A percentile compares a stretch with the other conserved stretches of the same genome.
Conservation (phyloP, 768 basidiomycete species). For the Suillus luteus region DNA sequence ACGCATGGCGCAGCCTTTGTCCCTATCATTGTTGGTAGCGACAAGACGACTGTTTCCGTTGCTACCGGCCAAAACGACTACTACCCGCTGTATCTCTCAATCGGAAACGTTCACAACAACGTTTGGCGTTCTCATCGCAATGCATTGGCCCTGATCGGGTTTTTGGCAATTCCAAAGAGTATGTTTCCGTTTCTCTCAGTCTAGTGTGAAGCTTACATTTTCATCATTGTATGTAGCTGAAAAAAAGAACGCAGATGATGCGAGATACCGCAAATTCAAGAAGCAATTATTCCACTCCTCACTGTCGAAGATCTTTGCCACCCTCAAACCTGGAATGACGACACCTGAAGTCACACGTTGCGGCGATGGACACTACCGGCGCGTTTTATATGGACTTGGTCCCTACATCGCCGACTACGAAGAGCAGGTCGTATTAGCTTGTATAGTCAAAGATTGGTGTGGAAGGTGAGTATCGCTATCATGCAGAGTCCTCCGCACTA, state of each 20-base stretch:
- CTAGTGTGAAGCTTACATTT: not conserved
- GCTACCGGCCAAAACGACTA: slow-evolving; percentile 28
- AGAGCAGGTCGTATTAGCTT: slow-evolving; percentile 36
- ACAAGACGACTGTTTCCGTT: slow-evolving; percentile 32
- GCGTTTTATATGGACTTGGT: slow-evolving; percentile 36
- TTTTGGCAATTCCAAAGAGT: slow-evolving; percentile 34
- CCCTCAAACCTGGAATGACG: slow-evolving; percentile 20
- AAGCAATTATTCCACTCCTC: slow-evolving; percentile 26
- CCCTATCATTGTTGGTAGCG: slow-evolving; percentile 5
- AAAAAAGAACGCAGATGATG: slow-evolving; percentile 12
- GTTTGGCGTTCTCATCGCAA: slow-evolving; percentile 22
- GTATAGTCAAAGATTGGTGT: slow-evolving; percentile 41
- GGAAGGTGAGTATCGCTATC: slow-evolving; percentile 27
- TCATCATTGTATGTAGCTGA: not conserved
- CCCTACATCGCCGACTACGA: slow-evolving; percentile 44
- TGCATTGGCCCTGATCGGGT: slow-evolving; percentile 20
- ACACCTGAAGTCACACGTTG: slow-evolving; percentile 18
- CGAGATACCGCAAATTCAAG: slow-evolving; percentile 20
- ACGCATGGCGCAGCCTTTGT: not conserved
- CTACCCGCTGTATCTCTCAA: slow-evolving; percentile 27
- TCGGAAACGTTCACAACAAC: slow-evolving; percentile 25
- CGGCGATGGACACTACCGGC: slow-evolving; percentile 31
- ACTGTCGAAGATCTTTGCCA: slow-evolving; percentile 15
- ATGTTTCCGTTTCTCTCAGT: slow-evolving; percentile 3
- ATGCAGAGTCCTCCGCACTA: not conserved